Percentiles rank a stretch among this genome's conserved stretches.
Conservation (phyloP, 345 rosid genomes). For the Cardamine occulta region DNA sequence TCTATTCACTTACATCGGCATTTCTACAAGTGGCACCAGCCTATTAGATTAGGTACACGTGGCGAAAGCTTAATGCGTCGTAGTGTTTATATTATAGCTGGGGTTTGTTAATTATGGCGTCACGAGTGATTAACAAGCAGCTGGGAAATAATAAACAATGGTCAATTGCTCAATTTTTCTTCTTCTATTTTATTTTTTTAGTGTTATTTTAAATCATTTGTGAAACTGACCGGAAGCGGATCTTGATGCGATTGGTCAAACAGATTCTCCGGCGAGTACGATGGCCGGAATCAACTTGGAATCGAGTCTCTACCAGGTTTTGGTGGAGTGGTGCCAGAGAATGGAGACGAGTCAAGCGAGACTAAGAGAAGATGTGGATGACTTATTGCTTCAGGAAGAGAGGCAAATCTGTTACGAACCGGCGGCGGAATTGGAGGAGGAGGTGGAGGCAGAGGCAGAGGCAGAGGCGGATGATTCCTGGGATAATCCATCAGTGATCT, state of each 20-base stretch:
- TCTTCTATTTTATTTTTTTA: not conserved
- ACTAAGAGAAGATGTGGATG: constrained; percentile 56
- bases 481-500: constrained; percentile 42
- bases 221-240: not conserved
- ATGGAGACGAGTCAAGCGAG: constrained; percentile 66
- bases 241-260: constrained; percentile 30
- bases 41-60: not conserved
- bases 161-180: not conserved
- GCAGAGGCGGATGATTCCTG: constrained; percentile 34
- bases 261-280: constrained; percentile 41
- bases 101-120: constrained; percentile 36
- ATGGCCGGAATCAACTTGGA: constrained; percentile 53
- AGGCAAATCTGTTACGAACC: constrained; percentile 29
- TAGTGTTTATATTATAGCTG: not conserved
- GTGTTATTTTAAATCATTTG: not conserved
- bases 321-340: constrained; percentile 66
- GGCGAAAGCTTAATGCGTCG: not conserved
- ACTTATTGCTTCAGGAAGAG: constrained; percentile 42
- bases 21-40: constrained; percentile 11
- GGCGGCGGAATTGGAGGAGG: constrained; percentile 23
- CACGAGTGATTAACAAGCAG: constrained; percentile 30
- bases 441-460: constrained; percentile 4
- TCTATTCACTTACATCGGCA: constrained; percentile 19
- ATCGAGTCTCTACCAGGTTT: constrained; percentile 44
- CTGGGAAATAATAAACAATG: constrained; percentile 30